Evolutionary conservation across 768 basidiomycete species (phyloP).

Genomic region (Hydnomerulius pinastri): DNA sequence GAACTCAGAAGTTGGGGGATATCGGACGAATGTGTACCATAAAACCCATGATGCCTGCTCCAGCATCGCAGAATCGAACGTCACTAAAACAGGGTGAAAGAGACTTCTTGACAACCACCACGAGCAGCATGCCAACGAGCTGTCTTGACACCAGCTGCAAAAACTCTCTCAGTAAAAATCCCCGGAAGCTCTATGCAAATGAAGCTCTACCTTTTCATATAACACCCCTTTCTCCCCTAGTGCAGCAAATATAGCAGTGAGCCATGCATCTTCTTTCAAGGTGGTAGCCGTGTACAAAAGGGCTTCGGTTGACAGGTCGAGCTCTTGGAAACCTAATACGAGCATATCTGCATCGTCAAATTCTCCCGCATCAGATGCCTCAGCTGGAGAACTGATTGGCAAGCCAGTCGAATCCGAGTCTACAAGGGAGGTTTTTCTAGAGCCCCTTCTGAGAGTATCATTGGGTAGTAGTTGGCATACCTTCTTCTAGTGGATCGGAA

Average conservation of each 20-base stretch:
- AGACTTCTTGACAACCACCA: conserved; percentile 62
- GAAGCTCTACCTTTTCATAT: conserved; percentile 63
- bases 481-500: conserved; percentile 21
- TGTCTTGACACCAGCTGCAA: conserved; percentile 72
- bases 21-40: conserved; percentile 52
- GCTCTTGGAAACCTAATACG: conserved; percentile 79
- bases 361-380: conserved; percentile 17
- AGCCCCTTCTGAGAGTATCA: not conserved
- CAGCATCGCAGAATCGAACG: conserved; percentile 53
- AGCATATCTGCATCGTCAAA: conserved; percentile 62
- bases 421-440: too few species aligned
- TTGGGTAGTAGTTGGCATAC: conserved; percentile 14
- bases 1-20: not conserved
- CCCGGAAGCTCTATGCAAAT: not conserved
- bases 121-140: conserved; percentile 81
- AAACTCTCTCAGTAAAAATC: not conserved
- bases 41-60: conserved; percentile 75
- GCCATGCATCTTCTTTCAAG: conserved; percentile 71
- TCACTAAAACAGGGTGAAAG: conserved; percentile 54
- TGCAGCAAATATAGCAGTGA: conserved; percentile 60
- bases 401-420: too few species aligned
- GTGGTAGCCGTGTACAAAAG: conserved; percentile 69
- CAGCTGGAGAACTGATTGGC: not conserved
- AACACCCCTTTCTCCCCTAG: conserved; percentile 63
- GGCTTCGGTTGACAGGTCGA: conserved; percentile 79